Evolutionary conservation across 179 eudicot species (phyloP), one percentile per base, ranked within the genome.

Genomic region (Spergularia azorica): DNA sequence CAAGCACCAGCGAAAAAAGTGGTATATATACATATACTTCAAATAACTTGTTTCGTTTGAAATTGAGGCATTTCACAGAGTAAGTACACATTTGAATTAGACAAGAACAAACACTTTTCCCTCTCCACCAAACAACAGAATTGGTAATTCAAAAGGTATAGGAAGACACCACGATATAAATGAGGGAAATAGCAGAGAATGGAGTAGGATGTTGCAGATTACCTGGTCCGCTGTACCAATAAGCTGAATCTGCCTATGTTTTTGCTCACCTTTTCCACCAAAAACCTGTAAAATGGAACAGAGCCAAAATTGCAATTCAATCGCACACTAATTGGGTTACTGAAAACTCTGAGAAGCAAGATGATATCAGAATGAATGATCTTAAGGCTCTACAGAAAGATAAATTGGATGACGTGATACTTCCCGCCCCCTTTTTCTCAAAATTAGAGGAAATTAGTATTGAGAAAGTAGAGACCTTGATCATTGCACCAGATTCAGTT

Each of bases 401-500:
- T 46, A 46, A 46, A 1, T 6, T 6, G 8, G 6, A 46, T 46
- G 50, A 46, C 9, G 8, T 9, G 50, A 46, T 46, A 6, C 50
- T 9, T 6, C 50, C 50, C 50, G 9, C 50, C 7, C 10, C 50
- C 50, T 46, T 46, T 7, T 46, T 46, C 50, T 46, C 50, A 46
- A 46, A 46, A 7, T 46, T 6, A 7, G 50, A 1, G 39, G 39
- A 36, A 36, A 36, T 36, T 36, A 36, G 2, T 54, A 43, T 48
- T 51, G 6, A 59, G 10, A 39, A 41, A 16, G 46, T 39, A 82
- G 71, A 80, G 56, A 94, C 98, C 94, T 94, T 94, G 63, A 94
- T 89, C 83, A 87, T 86, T 26, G 98, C 98, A 80, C 98, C 98
- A 77, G 98, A 89, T 82, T 94, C 98, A 8, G 67, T 88, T 83